These are phyloP conservation scores for Thermoascus crustaceus DNA, from an alignment of 2,329 filamentous ascomycete species.

Conservation along the genomic window DNA sequence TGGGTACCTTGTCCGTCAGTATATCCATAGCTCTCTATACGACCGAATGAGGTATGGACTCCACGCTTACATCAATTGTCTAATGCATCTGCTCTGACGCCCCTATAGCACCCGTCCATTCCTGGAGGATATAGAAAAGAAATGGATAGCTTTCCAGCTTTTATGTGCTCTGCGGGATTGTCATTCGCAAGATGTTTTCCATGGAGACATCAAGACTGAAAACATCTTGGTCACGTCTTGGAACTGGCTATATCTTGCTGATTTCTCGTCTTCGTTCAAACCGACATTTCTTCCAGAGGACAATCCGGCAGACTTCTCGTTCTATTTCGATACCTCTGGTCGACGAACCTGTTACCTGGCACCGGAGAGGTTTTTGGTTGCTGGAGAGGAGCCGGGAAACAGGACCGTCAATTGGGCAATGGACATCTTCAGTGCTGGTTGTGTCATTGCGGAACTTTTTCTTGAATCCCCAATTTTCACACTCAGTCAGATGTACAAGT, in stretches of 20 bases:
- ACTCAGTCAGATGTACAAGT: slow-evolving; percentile 92
- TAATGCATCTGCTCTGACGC: slow-evolving; percentile 16
- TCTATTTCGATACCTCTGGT: slow-evolving; percentile 92
- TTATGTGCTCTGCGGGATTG: slow-evolving; percentile 88
- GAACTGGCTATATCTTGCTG: slow-evolving; percentile 98
- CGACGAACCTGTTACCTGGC: slow-evolving; percentile 90
- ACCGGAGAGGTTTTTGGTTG: slow-evolving; percentile 77
- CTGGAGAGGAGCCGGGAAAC: slow-evolving; percentile 57
- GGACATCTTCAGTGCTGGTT: slow-evolving; percentile 96
- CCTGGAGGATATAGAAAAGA: slow-evolving; percentile 95
- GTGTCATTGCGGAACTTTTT: slow-evolving; percentile 93
- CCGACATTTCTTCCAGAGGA: slow-evolving; percentile 89
- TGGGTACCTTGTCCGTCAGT: slow-evolving; percentile 89
- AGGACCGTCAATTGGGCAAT: slow-evolving; percentile 77
- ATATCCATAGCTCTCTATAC: slow-evolving; percentile 92
- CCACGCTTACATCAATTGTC: not conserved
- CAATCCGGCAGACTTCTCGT: slow-evolving; percentile 94
- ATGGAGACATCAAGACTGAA: slow-evolving; percentile 98
- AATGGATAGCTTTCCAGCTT: slow-evolving; percentile 95
- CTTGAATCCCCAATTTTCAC: slow-evolving; percentile 94
- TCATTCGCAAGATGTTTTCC: slow-evolving; percentile 79
- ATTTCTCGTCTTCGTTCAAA: slow-evolving; percentile 94
- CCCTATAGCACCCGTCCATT: slow-evolving; percentile 79
- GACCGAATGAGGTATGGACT: slow-evolving; percentile 63
- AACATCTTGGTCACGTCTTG: slow-evolving; percentile 95